Evolutionary conservation across 176 grass and related monocot species (phyloP).

Genomic region (Raddia guianensis): DNA sequence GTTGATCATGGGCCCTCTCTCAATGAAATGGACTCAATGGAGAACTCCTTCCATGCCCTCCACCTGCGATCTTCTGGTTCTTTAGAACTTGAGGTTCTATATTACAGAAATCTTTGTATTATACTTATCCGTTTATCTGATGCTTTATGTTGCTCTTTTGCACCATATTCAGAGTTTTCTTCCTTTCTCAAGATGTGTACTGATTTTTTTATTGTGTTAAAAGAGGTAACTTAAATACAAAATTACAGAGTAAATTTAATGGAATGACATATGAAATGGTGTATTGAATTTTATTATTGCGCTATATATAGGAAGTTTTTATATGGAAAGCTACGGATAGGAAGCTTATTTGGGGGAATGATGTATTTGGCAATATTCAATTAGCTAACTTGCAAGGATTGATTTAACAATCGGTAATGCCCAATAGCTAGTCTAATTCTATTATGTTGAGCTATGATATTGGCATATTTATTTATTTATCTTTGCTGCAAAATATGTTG

Average conservation of each 20-base stretch:
- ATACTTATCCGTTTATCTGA: conserved; percentile 8
- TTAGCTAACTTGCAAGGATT: not conserved
- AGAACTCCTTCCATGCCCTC: conserved; percentile 21
- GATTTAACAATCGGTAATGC: not conserved
- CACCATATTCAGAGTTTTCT: not conserved
- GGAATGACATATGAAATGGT: conserved; percentile 3
- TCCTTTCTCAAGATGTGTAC: not conserved
- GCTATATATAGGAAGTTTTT: not conserved
- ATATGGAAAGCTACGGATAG: not conserved
- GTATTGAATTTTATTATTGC: not conserved
- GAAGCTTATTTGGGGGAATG: not conserved
- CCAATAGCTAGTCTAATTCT: not conserved
- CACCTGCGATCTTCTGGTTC: conserved; percentile 35
- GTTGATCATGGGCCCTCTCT: conserved; percentile 20
- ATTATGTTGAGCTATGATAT: not conserved
- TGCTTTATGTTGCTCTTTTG: not conserved
- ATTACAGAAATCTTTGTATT: not conserved
- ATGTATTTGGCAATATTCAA: not conserved
- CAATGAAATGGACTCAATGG: conserved; percentile 23
- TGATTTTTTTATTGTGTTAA: not conserved
- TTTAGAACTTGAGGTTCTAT: conserved; percentile 41
- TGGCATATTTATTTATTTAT: not conserved
- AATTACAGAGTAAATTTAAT: not conserved
- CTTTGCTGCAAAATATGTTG: not conserved
- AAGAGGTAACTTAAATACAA: not conserved